Base-by-base conservation (phyloP, 2,329 filamentous ascomycete species). In the Phialophora verrucosa region DNA sequence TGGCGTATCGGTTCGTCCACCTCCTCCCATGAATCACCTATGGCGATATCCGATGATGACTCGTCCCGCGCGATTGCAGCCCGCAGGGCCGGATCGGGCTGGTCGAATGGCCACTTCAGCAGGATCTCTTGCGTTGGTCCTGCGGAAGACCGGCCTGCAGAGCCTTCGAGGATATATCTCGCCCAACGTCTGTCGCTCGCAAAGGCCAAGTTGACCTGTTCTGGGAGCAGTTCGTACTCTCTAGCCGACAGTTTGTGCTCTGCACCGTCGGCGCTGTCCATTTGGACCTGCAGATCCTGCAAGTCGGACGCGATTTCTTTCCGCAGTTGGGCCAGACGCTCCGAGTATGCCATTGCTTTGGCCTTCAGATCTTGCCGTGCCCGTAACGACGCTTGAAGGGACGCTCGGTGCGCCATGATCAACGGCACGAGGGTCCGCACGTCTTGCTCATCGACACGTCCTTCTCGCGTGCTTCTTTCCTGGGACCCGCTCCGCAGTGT, bases 361-460 rank as follows among this genome's bases (percentile, higher is more conserved):
- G 23, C 42, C 1, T 10, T 17, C 1, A 70, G 29, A 2, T 56
- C 27, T 20, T 64, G 62, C 27, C 69, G 59, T 29, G 44, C 42
- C 29, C 29, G 23, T 12, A 71, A 63, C 4, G 75, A 74, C 11
- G 83, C 42, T 49, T 63, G 79, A 3, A 97, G 78, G 0, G 90
- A 89, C 1, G 80, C 86, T 69, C 87, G 89, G 76, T 97, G 89
- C 0, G 91, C 91, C 59, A 96, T 79, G 1, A 91, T 84, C 47
- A 97, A 81, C 0, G 87, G 86, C 2, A 87, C 78, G 12, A 96
- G 60, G 17, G 74, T 76, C 49, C 76, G 72, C 58, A 78, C 75
- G 14, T 81, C 77, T 10, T 56, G 53, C 17, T 42, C 49, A 44
- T 8, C 20, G 38, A n/a, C 38, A 44, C 5, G 38, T n/a, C 17